A percentile compares a stretch with the other conserved stretches of the same genome.
Evolutionary conservation across 108 stramenopile genomes (phyloP).

Genomic region (Licmophora abbreviata): DNA sequence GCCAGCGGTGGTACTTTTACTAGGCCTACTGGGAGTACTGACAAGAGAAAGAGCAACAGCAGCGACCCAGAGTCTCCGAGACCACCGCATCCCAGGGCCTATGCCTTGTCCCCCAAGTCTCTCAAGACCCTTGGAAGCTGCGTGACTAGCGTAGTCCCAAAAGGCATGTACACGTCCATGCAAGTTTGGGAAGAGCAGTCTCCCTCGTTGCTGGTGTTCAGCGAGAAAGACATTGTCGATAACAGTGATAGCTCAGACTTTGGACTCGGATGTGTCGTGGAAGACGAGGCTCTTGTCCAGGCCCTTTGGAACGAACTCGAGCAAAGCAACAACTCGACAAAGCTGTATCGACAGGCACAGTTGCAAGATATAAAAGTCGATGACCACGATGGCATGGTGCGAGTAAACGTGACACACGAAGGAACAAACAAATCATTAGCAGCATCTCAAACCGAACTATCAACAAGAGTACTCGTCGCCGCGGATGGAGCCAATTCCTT

Average conservation of each 20-base stretch:
- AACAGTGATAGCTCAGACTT: slow-evolving; percentile 14
- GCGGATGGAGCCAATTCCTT: slow-evolving; percentile 78
- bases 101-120: slow-evolving; percentile 71
- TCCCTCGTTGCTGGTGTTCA: slow-evolving; percentile 62
- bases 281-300: slow-evolving; percentile 54
- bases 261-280: slow-evolving; percentile 68
- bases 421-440: too few relatives aligned
- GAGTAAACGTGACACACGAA: too few relatives aligned
- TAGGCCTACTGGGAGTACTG: slow-evolving; percentile 11
- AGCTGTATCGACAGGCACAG: too few relatives aligned
- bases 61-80: slow-evolving; percentile 14
- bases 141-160: not conserved
- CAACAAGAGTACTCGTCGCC: slow-evolving; percentile 54
- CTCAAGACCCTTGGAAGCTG: slow-evolving; percentile 35
- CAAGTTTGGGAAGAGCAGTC: slow-evolving; percentile 84
- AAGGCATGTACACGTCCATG: slow-evolving; percentile 66
- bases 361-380: too few relatives aligned
- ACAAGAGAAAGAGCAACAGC: slow-evolving; percentile 20
- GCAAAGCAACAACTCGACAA: not conserved
- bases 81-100: slow-evolving; percentile 68
- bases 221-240: slow-evolving; percentile 37
- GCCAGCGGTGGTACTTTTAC: slow-evolving; percentile 33
- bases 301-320: slow-evolving; percentile 44
- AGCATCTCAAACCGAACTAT: too few relatives aligned
- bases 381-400: too few relatives aligned